Evolutionary conservation across 192 early-diverging fungal genomes (phyloP).

Genomic region (Umbelopsis sp.): DNA sequence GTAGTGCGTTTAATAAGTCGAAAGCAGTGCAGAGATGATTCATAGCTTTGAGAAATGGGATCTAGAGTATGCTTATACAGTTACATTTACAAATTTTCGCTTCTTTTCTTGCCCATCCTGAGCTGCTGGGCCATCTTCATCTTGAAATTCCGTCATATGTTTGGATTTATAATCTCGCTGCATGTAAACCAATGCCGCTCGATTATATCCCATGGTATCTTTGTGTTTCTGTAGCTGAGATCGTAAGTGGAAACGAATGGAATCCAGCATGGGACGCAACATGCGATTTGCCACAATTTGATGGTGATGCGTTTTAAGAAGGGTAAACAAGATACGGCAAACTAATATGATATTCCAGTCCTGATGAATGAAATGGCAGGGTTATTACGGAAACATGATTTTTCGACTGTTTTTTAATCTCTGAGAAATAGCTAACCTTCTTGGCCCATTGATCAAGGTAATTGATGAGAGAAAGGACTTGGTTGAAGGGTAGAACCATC

Average conservation of each 20-base stretch:
- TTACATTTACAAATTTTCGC: slow-evolving; percentile 70
- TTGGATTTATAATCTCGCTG: slow-evolving; percentile 76
- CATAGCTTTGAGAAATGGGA: background rate
- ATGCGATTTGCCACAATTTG: slow-evolving; percentile 84
- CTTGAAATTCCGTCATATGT: slow-evolving; percentile 74
- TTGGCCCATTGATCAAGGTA: slow-evolving; percentile 84
- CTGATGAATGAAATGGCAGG: slow-evolving; percentile 26
- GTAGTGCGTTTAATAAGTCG: slow-evolving; percentile 6
- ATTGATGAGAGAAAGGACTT: slow-evolving; percentile 75
- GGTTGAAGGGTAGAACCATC: slow-evolving; percentile 83
- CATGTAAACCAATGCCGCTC: slow-evolving; percentile 80
- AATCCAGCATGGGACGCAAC: slow-evolving; percentile 74
- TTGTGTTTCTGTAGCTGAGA: slow-evolving; percentile 68
- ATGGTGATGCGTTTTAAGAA: slow-evolving; percentile 87
- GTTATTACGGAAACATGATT: no score
- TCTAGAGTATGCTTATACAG: slow-evolving; percentile 26
- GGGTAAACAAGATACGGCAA: slow-evolving; percentile 82
- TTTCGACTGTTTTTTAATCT: no score
- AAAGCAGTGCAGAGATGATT: slow-evolving; percentile 16
- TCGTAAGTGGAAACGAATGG: slow-evolving; percentile 68
- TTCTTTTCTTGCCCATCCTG: slow-evolving; percentile 62
- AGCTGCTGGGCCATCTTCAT: slow-evolving; percentile 54
- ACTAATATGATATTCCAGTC: slow-evolving; percentile 77
- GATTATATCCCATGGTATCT: slow-evolving; percentile 87
- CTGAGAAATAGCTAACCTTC: slow-evolving; percentile 48